phyloP scores from a whole-genome alignment of 1,139 yeast species.

The Hemisphaericaspora subhashii region DNA sequence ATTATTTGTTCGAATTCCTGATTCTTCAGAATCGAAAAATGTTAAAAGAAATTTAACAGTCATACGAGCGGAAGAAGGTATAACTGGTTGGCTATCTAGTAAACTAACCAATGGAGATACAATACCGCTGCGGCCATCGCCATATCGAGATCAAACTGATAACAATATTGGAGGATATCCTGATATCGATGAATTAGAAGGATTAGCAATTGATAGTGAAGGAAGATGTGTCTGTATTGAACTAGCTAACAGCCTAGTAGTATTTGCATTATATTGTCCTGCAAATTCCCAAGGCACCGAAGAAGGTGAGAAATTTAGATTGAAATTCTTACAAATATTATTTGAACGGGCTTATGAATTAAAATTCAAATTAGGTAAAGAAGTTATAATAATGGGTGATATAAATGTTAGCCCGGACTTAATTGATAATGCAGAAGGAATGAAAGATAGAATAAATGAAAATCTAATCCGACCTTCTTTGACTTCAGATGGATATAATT shows the following conservation, averaged over 20 bases:
- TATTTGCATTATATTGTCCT: slow-evolving; percentile 86
- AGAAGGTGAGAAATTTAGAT: slow-evolving; percentile 65
- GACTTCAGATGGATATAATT: slow-evolving; percentile 27
- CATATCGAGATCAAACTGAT: slow-evolving; percentile 25
- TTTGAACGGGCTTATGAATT: slow-evolving; percentile 62
- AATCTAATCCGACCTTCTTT: slow-evolving; percentile 20
- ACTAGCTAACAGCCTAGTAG: slow-evolving; percentile 57
- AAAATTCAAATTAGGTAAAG: slow-evolving; percentile 48
- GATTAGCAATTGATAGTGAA: slow-evolving; percentile 65
- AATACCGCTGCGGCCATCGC: no score
- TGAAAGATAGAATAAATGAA: slow-evolving; percentile 42
- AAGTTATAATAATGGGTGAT: slow-evolving; percentile 83
- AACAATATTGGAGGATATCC: slow-evolving; percentile 84
- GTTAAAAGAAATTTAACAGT: slow-evolving; percentile 47
- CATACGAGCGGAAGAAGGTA: slow-evolving; percentile 82
- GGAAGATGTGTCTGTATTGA: slow-evolving; percentile 83
- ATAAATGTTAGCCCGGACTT: slow-evolving; percentile 77
- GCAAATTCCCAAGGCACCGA: slow-evolving; percentile 78
- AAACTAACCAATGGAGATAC: slow-evolving; percentile 11
- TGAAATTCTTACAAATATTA: slow-evolving; percentile 56
- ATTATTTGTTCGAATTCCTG: slow-evolving; percentile 64
- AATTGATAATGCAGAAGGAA: slow-evolving; percentile 77
- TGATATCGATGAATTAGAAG: slow-evolving; percentile 33
- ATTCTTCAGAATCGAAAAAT: slow-evolving; percentile 34
- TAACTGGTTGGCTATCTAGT: slow-evolving; percentile 63